Evolutionary conservation across 2,329 filamentous ascomycete species (phyloP).

Genomic region (Diaporthe amygdali): DNA sequence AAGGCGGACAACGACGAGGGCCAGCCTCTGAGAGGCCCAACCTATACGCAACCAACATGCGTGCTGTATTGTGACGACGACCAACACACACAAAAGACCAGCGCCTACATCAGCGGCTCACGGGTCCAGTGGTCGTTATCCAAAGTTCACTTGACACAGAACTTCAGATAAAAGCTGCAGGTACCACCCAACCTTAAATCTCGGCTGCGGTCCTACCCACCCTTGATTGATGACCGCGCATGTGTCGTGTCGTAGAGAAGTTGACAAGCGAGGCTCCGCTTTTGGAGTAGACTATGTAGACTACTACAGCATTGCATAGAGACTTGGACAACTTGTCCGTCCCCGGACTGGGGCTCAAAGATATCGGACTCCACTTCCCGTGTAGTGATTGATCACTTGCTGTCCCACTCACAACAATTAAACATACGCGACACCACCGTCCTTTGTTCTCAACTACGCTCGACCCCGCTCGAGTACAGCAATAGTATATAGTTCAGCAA

Average conservation of each 20-base stretch:
- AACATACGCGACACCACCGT: background rate
- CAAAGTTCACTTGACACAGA: background rate
- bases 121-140: background rate
- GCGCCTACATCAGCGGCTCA: background rate
- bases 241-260: background rate
- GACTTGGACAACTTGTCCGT: background rate
- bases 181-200: conserved; percentile 9
- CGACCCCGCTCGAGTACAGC: background rate
- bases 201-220: conserved; percentile 4
- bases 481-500: background rate
- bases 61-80: no score
- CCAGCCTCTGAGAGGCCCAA: no score
- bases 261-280: background rate
- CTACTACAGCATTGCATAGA: background rate
- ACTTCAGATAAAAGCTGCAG: background rate
- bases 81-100: background rate
- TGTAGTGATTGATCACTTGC: background rate
- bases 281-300: background rate
- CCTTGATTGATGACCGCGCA: background rate
- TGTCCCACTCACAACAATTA: no score
- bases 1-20: no score
- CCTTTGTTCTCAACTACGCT: background rate
- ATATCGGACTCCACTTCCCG: background rate
- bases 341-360: conserved; percentile 5
- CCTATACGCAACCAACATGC: background rate